Base-by-base conservation (phyloP, 805 yeast species). In the Candida succiphila region DNA sequence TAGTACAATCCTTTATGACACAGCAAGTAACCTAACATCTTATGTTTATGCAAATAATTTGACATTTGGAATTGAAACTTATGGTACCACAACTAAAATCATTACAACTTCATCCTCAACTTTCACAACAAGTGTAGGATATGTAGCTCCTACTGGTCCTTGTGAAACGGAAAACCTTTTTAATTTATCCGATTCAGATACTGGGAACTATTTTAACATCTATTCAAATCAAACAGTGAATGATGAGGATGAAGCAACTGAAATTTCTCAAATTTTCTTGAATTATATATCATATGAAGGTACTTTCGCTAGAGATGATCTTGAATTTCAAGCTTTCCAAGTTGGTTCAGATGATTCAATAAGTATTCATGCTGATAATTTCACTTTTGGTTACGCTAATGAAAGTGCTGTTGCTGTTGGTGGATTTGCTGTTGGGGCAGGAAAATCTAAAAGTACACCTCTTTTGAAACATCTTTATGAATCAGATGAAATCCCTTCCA, bases 361-460 rank as follows among this genome's bases (percentile, higher is more conserved):
- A 27, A 37, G 36, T n/a, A 31, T 37, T 7, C 19, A 27, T 4
- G 30, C 25, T 13, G 39, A 43, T 2, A 38, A 50, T 26, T 28
- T 56, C 8, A 50, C 58, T 0, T 70, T 72, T 38, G 37, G 68
- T 10, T 41, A 44, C 29, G 60, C 62, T 0, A 60, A 64, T 37
- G 45, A 46, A n/a, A 52, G 71, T 1, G 44, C 48, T 33, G 55
- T 56, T 16, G 37, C 49, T 5, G 46, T 54, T 12, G 78, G 77
- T 21, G 65, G 66, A 0, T 40, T 72, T 7, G 78, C 76, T 6
- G 39, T 72, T 2, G 65, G 67, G n/a, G 59, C 64, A 4, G 28
- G 40, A 12, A 37, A 42, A 3, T 45, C 46, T 24, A 43, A 46
- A 2, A 37, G 31, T 37, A 45, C 28, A 42, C 54, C 41, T 42